phyloP scores from a whole-genome alignment of 2,329 filamentous ascomycete species.

The Aschersonia sp. region DNA sequence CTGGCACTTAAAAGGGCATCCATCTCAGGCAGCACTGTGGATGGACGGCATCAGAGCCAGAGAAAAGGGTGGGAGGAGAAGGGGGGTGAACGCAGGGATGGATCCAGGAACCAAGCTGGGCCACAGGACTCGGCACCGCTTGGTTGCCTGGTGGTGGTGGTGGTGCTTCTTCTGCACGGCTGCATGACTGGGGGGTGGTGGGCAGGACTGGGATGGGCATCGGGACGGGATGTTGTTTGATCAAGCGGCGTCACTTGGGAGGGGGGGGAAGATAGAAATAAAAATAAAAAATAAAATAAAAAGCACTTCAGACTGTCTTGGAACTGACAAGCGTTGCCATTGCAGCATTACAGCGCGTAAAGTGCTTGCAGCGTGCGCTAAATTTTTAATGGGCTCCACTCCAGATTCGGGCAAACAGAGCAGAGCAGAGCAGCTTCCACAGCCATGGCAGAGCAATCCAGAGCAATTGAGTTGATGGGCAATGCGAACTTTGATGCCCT shows the following conservation, averaged over 20 bases:
- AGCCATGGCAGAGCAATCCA: neutral
- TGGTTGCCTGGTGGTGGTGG: neutral
- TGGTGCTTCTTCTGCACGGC: too few species aligned
- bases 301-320: too few species aligned
- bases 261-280: neutral
- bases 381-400: neutral
- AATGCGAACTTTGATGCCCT: too few species aligned
- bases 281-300: neutral
- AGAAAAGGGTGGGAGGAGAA: neutral
- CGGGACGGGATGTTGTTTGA: too few species aligned
- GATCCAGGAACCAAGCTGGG: neutral
- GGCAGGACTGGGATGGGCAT: too few species aligned
- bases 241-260: neutral
- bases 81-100: neutral
- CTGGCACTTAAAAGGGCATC: conserved; percentile 4
- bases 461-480: neutral
- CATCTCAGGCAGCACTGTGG: neutral
- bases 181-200: neutral
- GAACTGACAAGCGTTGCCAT: neutral
- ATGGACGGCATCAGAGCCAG: neutral
- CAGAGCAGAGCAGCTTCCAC: neutral
- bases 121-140: neutral
- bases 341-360: conserved; percentile 6
- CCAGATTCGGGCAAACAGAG: neutral
- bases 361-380: conserved; percentile 5